Conservation (phyloP, 1,284 basidiomycete species). For the Caloboletus inedulis region DNA sequence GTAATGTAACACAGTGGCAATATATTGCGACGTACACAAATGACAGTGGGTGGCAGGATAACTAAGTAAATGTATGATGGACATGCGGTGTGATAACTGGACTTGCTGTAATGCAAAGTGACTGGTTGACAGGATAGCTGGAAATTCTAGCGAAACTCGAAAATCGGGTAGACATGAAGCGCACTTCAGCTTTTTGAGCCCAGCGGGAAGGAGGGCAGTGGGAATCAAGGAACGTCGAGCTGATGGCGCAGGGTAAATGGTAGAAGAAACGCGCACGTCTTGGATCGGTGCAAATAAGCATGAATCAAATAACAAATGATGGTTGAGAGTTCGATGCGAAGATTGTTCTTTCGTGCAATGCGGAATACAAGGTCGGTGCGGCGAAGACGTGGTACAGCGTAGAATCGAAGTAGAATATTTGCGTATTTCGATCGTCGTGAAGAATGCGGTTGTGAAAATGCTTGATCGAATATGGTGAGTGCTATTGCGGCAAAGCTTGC, state of each 20-base stretch:
- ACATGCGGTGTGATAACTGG: constrained; percentile 26
- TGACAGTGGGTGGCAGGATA: constrained; percentile 25
- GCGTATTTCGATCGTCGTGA: constrained; percentile 23
- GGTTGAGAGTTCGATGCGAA: constrained; percentile 34
- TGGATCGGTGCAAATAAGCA: constrained; percentile 36
- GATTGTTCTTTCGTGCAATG: constrained; percentile 32
- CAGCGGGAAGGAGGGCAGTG: constrained; percentile 16
- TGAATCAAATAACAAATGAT: constrained; percentile 33
- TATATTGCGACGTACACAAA: constrained; percentile 33
- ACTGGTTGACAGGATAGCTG: constrained; percentile 20
- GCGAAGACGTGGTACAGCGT: constrained; percentile 15
- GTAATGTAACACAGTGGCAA: constrained; percentile 23
- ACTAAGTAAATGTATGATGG: constrained; percentile 22
- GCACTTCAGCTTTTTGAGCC: constrained; percentile 29
- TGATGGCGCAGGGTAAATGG: constrained; percentile 30
- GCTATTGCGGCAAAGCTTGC: constrained; percentile 22
- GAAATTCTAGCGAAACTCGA: constrained; percentile 29
- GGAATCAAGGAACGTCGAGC: constrained; percentile 23
- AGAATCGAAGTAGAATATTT: constrained; percentile 25
- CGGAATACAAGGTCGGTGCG: constrained; percentile 19
- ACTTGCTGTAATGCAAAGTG: constrained; percentile 27
- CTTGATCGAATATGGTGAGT: constrained; percentile 22
- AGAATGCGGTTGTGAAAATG: constrained; percentile 27
- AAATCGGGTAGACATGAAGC: constrained; percentile 27
- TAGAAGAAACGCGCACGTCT: constrained; percentile 25